These are phyloP conservation scores for Aspergillus hiratsukae DNA, from an alignment of 2,329 filamentous ascomycete species.

Conservation along the genomic window DNA sequence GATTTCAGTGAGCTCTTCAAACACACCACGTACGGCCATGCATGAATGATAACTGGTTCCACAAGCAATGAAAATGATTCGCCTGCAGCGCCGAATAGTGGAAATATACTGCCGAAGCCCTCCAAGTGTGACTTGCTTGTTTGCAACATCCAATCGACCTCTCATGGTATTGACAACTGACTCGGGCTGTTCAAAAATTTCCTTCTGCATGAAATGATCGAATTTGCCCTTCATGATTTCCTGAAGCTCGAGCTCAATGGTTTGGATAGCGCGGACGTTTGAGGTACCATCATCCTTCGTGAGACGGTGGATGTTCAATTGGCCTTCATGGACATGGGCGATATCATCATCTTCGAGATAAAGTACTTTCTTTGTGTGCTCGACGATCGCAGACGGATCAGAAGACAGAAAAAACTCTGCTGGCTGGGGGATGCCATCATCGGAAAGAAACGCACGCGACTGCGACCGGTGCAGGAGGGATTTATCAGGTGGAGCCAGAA, in stretches of 20 bases:
- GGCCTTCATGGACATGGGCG: slow-evolving; percentile 98
- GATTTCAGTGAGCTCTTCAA: slow-evolving; percentile 97
- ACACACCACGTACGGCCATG: slow-evolving; percentile 97
- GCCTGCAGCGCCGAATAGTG: slow-evolving; percentile 92
- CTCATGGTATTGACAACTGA: slow-evolving; percentile 99
- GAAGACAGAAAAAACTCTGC: slow-evolving; percentile 99
- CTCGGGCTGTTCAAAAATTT: slow-evolving; percentile 99
- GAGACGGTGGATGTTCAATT: slow-evolving; percentile 96
- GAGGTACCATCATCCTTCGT: slow-evolving; percentile 95
- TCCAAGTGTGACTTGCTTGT: slow-evolving; percentile 93
- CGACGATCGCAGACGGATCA: slow-evolving; percentile 94
- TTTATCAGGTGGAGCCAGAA: slow-evolving; percentile 91
- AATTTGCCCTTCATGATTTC: slow-evolving; percentile 99
- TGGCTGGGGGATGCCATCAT: slow-evolving; percentile 95
- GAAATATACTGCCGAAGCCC: slow-evolving; percentile 93
- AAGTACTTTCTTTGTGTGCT: slow-evolving; percentile 99
- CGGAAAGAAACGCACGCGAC: slow-evolving; percentile 97
- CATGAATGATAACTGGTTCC: slow-evolving; percentile 98
- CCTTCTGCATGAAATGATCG: slow-evolving; percentile 99
- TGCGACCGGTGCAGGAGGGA: slow-evolving; percentile 96
- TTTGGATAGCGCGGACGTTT: slow-evolving; percentile 97
- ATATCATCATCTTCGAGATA: slow-evolving; percentile 99
- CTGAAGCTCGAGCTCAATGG: slow-evolving; percentile 95
- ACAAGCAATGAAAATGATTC: slow-evolving; percentile 98
- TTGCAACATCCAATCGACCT: slow-evolving; percentile 88